Evolutionary conservation across 2,329 filamentous ascomycete genomes (phyloP), one percentile per base, ranked within the genome.

Genomic region (Fusarium globosum): DNA sequence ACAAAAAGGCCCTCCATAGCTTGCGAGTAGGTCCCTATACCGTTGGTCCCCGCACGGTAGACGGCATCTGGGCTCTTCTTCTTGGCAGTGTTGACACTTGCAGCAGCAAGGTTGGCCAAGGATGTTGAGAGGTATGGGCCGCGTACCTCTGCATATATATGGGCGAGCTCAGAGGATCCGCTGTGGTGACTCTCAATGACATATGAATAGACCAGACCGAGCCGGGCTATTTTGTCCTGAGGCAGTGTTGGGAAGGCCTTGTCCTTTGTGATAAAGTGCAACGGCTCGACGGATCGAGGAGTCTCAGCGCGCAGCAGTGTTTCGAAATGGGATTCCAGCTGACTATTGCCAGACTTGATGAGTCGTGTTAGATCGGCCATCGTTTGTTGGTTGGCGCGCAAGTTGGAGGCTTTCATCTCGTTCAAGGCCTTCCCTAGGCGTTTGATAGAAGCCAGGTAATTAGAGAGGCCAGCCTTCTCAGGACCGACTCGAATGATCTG

Each of bases 261-360:
- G 85, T 94, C 90, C 83, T 98, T 98, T 23, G 95, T 98, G 77
- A 98, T 92, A 79, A 92, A 98, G 82, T 97, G 94, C 49, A 99
- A 85, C 13, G 96, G 95, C 80, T 99, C 96, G 56, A 98, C 89
- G 6, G 93, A 90, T 57, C 90, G 89, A 20, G 94, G 92, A 43
- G 95, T 94, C 76, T 97, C 93, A 70, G 88, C 89, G 49, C 88
- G 86, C 42, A 99, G 85, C 60, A 95, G 87, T 67, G 92, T 91
- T 71, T 95, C 90, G 79, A 98, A 97, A 61, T 96, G 89, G 63
- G 91, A 91, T 82, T 98, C 95, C 38, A 99, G 86, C 80, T 97
- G 94, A 18, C 90, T 89, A 73, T 93, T 95, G 30, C 95, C 96
- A 9, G 90, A 89, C 77, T 92, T 93, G 68, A 98, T 86, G 41